phyloP scores from a whole-genome alignment of 176 grass and related monocot species.

The Zoysia pacifica region DNA sequence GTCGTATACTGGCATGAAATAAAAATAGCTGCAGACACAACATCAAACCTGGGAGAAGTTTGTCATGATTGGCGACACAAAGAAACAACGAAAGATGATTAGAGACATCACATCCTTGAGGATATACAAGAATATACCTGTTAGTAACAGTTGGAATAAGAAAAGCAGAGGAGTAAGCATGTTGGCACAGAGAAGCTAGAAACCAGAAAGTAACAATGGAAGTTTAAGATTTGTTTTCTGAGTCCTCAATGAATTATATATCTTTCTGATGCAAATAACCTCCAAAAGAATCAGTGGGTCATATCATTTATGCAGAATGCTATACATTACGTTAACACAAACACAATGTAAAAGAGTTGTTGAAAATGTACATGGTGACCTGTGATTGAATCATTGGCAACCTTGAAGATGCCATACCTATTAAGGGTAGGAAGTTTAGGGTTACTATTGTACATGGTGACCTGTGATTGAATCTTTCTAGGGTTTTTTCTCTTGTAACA shows the following conservation, averaged over 20 bases:
- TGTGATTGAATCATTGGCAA: too few relatives aligned
- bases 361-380: too few relatives aligned
- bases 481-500: too few relatives aligned
- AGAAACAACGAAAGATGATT: slow-evolving; percentile 98
- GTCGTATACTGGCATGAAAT: not conserved
- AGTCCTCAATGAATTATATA: slow-evolving; percentile 6
- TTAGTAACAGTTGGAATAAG: slow-evolving; percentile 29
- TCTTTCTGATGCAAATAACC: slow-evolving; percentile 14
- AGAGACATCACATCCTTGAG: slow-evolving; percentile 95
- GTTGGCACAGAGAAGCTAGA: slow-evolving; percentile 14
- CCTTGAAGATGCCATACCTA: too few relatives aligned
- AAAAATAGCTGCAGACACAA: slow-evolving; percentile 33
- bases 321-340: slow-evolving; percentile 14
- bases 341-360: slow-evolving; percentile 20
- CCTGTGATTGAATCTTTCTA: too few relatives aligned
- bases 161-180: slow-evolving; percentile 15
- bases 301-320: not conserved
- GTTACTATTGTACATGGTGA: too few relatives aligned
- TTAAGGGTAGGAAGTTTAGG: too few relatives aligned
- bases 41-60: slow-evolving; percentile 91
- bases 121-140: slow-evolving; percentile 99
- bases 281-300: not conserved
- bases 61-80: slow-evolving; percentile 94
- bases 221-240: slow-evolving; percentile 9
- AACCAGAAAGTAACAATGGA: slow-evolving; percentile 19